Conservation (phyloP, 148 eudicot species). For the Limonium bicolor region DNA sequence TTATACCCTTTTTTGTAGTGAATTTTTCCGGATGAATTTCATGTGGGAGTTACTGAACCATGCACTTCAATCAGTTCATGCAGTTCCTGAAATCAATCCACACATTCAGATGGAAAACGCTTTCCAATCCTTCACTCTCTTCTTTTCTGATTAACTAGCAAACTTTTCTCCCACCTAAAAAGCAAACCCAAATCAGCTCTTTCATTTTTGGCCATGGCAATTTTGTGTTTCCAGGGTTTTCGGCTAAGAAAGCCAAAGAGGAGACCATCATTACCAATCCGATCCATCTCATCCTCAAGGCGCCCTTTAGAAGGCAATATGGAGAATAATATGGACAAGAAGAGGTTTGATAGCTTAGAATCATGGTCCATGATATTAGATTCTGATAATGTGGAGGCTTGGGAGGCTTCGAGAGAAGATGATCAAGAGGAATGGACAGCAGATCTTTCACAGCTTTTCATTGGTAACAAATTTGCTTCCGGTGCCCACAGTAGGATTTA, state of each 20-base stretch:
- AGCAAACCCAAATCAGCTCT: background rate
- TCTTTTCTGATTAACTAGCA: background rate
- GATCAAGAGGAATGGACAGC: slow-evolving; percentile 95
- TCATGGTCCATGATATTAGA: slow-evolving; percentile 99
- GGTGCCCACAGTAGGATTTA: slow-evolving; percentile 96
- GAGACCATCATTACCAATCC: slow-evolving; percentile 18
- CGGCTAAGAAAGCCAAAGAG: slow-evolving; percentile 33
- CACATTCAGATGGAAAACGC: slow-evolving; percentile 44
- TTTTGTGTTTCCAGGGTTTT: slow-evolving; percentile 46
- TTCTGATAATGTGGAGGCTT: slow-evolving; percentile 74
- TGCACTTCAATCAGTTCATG: slow-evolving; percentile 74
- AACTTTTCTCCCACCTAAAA: background rate
- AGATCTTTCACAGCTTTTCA: slow-evolving; percentile 90
- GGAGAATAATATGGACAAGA: slow-evolving; percentile 48
- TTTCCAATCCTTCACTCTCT: slow-evolving; percentile 12
- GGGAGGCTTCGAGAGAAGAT: slow-evolving; percentile 51
- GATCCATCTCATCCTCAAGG: slow-evolving; percentile 32
- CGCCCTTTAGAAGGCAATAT: slow-evolving; percentile 16
- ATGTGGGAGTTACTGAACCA: slow-evolving; percentile 15
- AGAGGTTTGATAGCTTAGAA: slow-evolving; percentile 81
- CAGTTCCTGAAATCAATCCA: slow-evolving; percentile 58
- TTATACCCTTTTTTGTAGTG: slow-evolving; percentile 3
- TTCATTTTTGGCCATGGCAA: slow-evolving; percentile 27
- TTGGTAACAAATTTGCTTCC: slow-evolving; percentile 94
- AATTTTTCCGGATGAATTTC: slow-evolving; percentile 1